phyloP scores from a whole-genome alignment of 495 filamentous ascomycete species.

The Talaromyces liani region DNA sequence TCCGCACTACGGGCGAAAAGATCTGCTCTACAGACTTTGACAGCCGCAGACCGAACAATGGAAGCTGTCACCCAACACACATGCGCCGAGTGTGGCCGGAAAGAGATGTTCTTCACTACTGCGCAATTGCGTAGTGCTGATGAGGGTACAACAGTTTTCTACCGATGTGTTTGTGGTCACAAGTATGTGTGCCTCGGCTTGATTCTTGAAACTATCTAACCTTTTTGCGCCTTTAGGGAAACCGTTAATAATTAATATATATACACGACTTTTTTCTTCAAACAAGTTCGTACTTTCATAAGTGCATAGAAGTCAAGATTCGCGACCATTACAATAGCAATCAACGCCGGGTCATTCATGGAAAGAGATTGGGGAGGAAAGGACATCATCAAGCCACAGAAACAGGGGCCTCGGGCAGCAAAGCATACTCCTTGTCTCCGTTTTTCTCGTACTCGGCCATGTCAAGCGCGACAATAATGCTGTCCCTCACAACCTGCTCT shows the following conservation, averaged over 20 bases:
- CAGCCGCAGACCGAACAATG: slow-evolving; percentile 68
- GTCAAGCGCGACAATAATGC: slow-evolving; percentile 88
- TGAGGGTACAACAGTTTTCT: slow-evolving; percentile 89
- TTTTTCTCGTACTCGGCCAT: slow-evolving; percentile 97
- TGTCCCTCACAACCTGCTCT: slow-evolving; percentile 90
- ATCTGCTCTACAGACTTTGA: slow-evolving; percentile 78
- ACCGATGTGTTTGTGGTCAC: slow-evolving; percentile 75
- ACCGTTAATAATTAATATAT: slow-evolving; percentile 31
- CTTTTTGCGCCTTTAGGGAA: slow-evolving; percentile 23
- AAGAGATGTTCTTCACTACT: slow-evolving; percentile 77
- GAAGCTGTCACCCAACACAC: slow-evolving; percentile 62
- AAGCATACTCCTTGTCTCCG: slow-evolving; percentile 81
- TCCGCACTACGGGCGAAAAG: slow-evolving; percentile 77
- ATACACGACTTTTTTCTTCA: slow-evolving; percentile 1
- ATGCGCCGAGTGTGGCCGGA: slow-evolving; percentile 73
- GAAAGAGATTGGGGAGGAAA: background rate
- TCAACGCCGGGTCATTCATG: background rate
- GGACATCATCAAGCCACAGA: slow-evolving; percentile 26
- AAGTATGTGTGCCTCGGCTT: slow-evolving; percentile 49
- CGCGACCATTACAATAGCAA: background rate
- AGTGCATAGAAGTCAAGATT: background rate
- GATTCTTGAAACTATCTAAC: slow-evolving; percentile 1
- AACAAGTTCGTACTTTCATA: background rate
- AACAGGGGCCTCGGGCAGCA: slow-evolving; percentile 57
- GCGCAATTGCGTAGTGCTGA: slow-evolving; percentile 88